Base-by-base conservation (phyloP, 2,329 filamentous ascomycete genomes). In the Alternaria arborescens region DNA sequence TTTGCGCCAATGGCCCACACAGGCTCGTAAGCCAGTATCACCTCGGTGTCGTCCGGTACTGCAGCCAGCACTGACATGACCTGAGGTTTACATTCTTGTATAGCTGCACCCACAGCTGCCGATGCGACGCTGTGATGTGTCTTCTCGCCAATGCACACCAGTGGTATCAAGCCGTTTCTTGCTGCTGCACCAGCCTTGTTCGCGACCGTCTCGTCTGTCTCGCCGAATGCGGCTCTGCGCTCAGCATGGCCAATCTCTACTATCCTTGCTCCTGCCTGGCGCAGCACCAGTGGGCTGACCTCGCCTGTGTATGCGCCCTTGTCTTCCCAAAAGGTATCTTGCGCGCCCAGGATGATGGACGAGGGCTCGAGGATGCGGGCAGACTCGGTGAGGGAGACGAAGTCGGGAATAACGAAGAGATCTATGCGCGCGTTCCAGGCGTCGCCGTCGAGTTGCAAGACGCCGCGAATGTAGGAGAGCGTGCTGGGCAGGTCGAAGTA, bases 1-100 rank as follows among this genome's bases (percentile, higher is more conserved):
- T 85, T 82, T 10, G 91, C 89, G 0, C 92, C 92, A 77, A 95
- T 96, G 1, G 92, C 92, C 92, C 92, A 96, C 1, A 95, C 91
- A 8, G 92, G 92, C 81, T 96, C 92, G 73, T 96, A 96, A 1
- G 92, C 92, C 58, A 96, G 84, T 7, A 94, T 86, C 5, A 95
- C 85, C 48, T 93, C 89, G 0, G 88, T 86, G 16, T 87, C 82
- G 11, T 82, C 81, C 0, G 88, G 84, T 8, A 94, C 81, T 0
- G 83, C 85, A 1, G 80, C 80, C 52, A 95, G 75, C 3, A 92
- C 87, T 1, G 87, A 82, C 40, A 83, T 82, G 57, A 96, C 83
- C 77, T 94, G 91, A 5, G 81, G 79, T 36, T 80, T 82, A 70
- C 91, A 91, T 76, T 94, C 89, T 14, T 82, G 77, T 3, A 92